Evolutionary conservation across 2,329 filamentous ascomycete species (phyloP), one percentile per base, ranked within the genome.

Genomic region (Hymenoscyphus albidus): DNA sequence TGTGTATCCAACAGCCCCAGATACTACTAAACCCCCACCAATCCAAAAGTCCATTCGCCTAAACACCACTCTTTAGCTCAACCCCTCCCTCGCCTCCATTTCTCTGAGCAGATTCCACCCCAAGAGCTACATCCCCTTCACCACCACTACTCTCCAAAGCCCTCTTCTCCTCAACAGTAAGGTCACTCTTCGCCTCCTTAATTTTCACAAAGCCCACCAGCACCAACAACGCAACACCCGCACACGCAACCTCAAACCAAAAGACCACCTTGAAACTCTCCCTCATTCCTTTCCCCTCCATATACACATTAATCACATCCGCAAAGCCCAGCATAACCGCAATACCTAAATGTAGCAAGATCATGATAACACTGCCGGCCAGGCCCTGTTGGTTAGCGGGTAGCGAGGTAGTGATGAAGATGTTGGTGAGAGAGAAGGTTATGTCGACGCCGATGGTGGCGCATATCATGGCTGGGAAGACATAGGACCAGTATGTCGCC

Each of bases 371-470:
- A 0, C 86, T 89, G 0, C 90, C 89, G 0, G 89, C 90, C 0
- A 92, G 79, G 0, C 89, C 90, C 74, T 94, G 91, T 59, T 86
- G 81, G 13, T 83, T 81, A 4, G 80, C 80, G 0, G 90, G 88
- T 67, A 93, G 79, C 14, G 83, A 85, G 0, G 89, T 92, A 0
- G 89, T 92, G 74, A 92, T 89, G 76, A 91, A 93, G 65, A 93
- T 84, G 71, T 90, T 93, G 18, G 87, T 85, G 1, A 93, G 83
- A 72, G 89, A 92, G 77, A 88, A 93, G 6, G 86, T 86, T 62
- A 93, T 86, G 72, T 94, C 91, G 65, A 93, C 86, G 18, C 88
- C 89, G 40, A 93, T 80, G 0, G 90, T 93, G 13, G 82, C 83
- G 67, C 86, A 85, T 3, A 89, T 74, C 87, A 89, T 89, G 62